Evolutionary conservation across 805 yeast species (phyloP).

Genomic region (Ogataea pilisensis): DNA sequence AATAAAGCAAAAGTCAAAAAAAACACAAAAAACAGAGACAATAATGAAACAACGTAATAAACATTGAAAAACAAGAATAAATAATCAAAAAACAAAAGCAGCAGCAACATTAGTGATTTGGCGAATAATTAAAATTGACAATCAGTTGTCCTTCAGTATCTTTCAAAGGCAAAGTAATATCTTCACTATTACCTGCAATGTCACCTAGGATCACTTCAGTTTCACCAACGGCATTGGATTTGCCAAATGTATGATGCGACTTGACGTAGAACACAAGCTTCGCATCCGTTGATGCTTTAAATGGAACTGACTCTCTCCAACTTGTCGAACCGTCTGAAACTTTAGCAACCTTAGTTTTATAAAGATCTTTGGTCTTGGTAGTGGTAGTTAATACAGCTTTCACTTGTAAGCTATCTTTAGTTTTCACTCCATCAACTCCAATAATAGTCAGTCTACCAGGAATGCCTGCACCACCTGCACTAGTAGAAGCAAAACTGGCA

Average conservation of each 20-base stretch:
- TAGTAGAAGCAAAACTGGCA: slow-evolving; percentile 35
- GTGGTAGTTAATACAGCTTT: slow-evolving; percentile 43
- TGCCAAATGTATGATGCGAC: slow-evolving; percentile 70
- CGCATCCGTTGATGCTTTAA: slow-evolving; percentile 63
- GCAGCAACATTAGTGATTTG: too few relatives aligned
- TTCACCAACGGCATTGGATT: slow-evolving; percentile 59
- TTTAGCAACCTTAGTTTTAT: slow-evolving; percentile 60
- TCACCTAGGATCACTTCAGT: slow-evolving; percentile 51
- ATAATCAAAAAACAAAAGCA: background rate
- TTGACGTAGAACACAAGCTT: slow-evolving; percentile 56
- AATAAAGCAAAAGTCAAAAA: too few relatives aligned
- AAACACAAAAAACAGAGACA: too few relatives aligned
- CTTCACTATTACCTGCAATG: slow-evolving; percentile 42
- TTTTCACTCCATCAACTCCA: slow-evolving; percentile 24
- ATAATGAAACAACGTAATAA: background rate
- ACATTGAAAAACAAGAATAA: background rate
- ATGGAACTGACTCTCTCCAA: slow-evolving; percentile 64
- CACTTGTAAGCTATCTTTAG: slow-evolving; percentile 39
- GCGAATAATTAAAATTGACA: slow-evolving; percentile 37
- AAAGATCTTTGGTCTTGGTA: slow-evolving; percentile 49
- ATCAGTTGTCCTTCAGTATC: slow-evolving; percentile 35
- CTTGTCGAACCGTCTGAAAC: slow-evolving; percentile 40
- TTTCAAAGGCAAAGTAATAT: slow-evolving; percentile 35
- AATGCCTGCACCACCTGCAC: slow-evolving; percentile 30
- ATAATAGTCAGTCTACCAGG: slow-evolving; percentile 56